Percentiles rank a stretch among this genome's conserved stretches.
These are phyloP conservation scores for Lipomyces yamadae DNA, from an alignment of 805 yeast genomes.

Conservation along the genomic window DNA sequence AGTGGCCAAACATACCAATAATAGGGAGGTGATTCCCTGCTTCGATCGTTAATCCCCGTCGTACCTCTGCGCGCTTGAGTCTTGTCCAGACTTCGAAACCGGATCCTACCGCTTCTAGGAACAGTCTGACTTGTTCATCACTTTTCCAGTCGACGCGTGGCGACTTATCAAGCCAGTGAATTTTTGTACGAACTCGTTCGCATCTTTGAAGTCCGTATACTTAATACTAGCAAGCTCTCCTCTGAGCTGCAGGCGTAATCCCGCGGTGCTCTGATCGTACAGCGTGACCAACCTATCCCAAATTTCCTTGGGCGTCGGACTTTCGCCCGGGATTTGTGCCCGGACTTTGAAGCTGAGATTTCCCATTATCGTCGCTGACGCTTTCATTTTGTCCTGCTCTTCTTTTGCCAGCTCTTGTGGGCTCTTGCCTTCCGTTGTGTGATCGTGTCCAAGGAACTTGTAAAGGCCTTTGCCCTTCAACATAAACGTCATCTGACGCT, in stretches of 20 bases:
- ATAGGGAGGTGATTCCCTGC: constrained; percentile 10
- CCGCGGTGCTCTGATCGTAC: constrained; percentile 1
- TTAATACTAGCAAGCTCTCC: not conserved
- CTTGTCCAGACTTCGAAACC: not conserved
- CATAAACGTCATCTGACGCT: too few relatives aligned
- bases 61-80: not conserved
- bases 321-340: too few relatives aligned
- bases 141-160: constrained; percentile 1
- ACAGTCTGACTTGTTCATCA: not conserved
- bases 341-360: not conserved
- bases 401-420: too few relatives aligned
- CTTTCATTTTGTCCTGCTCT: too few relatives aligned
- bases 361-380: too few relatives aligned
- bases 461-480: too few relatives aligned
- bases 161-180: not conserved
- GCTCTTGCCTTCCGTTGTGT: too few relatives aligned
- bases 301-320: not conserved
- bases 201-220: not conserved
- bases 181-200: not conserved
- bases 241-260: constrained; percentile 1
- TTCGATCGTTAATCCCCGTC: not conserved
- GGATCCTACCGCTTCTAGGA: not conserved
- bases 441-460: too few relatives aligned
- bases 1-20: constrained; percentile 8
- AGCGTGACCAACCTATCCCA: not conserved